Evolutionary conservation across 495 filamentous ascomycete genomes (phyloP), one percentile per base, ranked within the genome.

Genomic region (Letharia lupina): DNA sequence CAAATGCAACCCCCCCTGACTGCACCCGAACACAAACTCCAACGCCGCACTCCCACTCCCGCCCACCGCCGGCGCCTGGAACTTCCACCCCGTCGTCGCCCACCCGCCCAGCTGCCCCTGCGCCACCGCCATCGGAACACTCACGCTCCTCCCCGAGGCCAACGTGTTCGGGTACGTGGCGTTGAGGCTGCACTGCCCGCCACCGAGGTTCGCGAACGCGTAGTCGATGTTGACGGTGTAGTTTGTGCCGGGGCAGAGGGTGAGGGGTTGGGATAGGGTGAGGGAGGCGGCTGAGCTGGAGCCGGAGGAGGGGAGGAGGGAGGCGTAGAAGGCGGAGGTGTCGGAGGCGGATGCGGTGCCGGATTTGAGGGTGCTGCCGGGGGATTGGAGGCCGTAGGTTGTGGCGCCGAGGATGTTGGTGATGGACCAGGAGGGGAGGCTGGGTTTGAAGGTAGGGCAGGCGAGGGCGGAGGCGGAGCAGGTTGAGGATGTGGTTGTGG

Each of bases 151-250:
- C 9, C 2, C 10, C 13, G 52, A 33, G 5, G 52, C 52, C 52
- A 35, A 8, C 10, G 52, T 35, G 52, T 56, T 56, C 5, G 52
- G 52, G 18, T 33, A 56, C 1, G 28, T 56, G 28, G 52, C 52
- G 10, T 1, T 56, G 52, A 56, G 52, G 4, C 1, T 56, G 52
- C 52, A 56, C 3, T 10, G 5, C 11, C 52, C 52, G 52, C 52
- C 52, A 31, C 52, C 52, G 12, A 33, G 12, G 52, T 56, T 56
- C 0, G 52, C 52, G 31, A 56, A 56, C 0, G 52, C 52, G 52
- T 56, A 56, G 52, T 56, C 52, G 52, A 56, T 56, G 52, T 20
- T 56, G 52, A 56, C 52, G 52, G 52, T 56, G 31, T 56, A 56
- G 52, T 56, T 56, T 7, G 52, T 56, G 28, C 52, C 52, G 28